Conservation (phyloP, 2,329 filamentous ascomycete genomes). For the Mycosphaerella sp. region DNA sequence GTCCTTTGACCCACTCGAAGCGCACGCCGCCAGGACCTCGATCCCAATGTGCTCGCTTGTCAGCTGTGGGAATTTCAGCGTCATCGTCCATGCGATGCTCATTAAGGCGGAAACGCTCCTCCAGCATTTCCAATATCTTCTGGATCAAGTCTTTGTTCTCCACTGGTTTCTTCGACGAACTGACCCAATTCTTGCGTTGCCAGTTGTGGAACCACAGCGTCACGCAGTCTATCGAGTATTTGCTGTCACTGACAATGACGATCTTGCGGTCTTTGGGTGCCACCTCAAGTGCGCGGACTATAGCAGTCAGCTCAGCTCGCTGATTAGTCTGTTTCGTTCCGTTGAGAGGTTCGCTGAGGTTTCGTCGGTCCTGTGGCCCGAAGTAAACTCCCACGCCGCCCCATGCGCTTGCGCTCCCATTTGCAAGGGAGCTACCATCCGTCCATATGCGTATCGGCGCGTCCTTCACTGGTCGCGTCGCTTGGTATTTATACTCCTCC, state of each 20-base stretch:
- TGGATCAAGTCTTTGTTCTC: slow-evolving; percentile 45
- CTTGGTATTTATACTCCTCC: slow-evolving; percentile 43
- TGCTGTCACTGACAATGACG: slow-evolving; percentile 80
- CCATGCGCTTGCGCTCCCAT: slow-evolving; percentile 50
- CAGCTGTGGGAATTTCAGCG: slow-evolving; percentile 8
- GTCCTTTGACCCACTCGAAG: slow-evolving; percentile 89
- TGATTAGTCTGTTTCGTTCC: slow-evolving; percentile 84
- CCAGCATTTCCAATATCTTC: slow-evolving; percentile 63
- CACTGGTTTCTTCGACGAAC: slow-evolving; percentile 36
- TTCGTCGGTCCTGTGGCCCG: slow-evolving; percentile 48
- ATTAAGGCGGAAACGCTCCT: slow-evolving; percentile 44
- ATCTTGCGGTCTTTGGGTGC: slow-evolving; percentile 62
- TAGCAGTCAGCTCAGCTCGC: slow-evolving; percentile 86
- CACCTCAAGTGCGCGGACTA: slow-evolving; percentile 74
- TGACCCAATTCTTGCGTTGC: slow-evolving; percentile 72
- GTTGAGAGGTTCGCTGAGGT: slow-evolving; percentile 68
- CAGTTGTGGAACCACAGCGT: slow-evolving; percentile 77
- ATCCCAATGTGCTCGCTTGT: slow-evolving; percentile 30
- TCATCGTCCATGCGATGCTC: slow-evolving; percentile 23
- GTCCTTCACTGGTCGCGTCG: slow-evolving; percentile 40
- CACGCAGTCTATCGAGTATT: slow-evolving; percentile 84
- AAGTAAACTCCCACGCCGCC: slow-evolving; percentile 62
- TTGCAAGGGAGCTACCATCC: slow-evolving; percentile 56
- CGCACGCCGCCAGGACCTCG: slow-evolving; percentile 37
- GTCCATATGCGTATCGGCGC: slow-evolving; percentile 54